phyloP scores from a whole-genome alignment of 148 eudicot genomes.

The Nepenthes mirabilis region DNA sequence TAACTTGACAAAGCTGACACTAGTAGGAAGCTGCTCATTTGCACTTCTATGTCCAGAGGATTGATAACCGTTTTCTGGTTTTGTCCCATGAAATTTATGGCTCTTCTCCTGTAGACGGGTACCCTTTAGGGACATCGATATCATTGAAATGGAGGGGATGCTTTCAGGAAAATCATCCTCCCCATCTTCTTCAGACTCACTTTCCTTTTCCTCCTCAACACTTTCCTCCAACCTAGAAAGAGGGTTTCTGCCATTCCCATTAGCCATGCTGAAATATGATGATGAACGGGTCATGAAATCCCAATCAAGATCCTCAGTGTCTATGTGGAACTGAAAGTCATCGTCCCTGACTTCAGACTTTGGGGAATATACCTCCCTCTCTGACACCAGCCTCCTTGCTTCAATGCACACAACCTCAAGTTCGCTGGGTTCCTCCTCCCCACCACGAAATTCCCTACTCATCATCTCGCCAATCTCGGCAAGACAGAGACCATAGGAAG shows the following conservation, averaged over 20 bases:
- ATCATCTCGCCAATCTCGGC: constrained; percentile 38
- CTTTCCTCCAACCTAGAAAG: constrained; percentile 15
- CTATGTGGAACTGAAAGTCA: constrained; percentile 21
- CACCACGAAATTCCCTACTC: constrained; percentile 23
- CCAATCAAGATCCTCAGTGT: constrained; percentile 12
- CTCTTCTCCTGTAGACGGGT: constrained; percentile 2
- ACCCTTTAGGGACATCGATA: constrained; percentile 11
- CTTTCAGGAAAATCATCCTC: background rate
- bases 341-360: constrained; percentile 5
- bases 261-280: background rate
- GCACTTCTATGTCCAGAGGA: constrained; percentile 14
- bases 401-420: constrained; percentile 27
- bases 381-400: constrained; percentile 15
- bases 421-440: constrained; percentile 27
- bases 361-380: background rate
- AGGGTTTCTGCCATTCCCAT: constrained; percentile 6
- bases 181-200: constrained; percentile 1
- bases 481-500: constrained; percentile 24
- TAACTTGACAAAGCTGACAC: constrained; percentile 27
- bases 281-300: constrained; percentile 4
- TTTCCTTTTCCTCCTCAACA: constrained; percentile 11
- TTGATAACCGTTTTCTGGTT: background rate
- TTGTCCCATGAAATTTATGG: background rate
- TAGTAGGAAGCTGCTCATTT: constrained; percentile 17
- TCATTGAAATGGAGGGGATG: constrained; percentile 5